Evolutionary conservation across 2,329 filamentous ascomycete genomes (phyloP).

Genomic region (Hymenoscyphus fructigenus): DNA sequence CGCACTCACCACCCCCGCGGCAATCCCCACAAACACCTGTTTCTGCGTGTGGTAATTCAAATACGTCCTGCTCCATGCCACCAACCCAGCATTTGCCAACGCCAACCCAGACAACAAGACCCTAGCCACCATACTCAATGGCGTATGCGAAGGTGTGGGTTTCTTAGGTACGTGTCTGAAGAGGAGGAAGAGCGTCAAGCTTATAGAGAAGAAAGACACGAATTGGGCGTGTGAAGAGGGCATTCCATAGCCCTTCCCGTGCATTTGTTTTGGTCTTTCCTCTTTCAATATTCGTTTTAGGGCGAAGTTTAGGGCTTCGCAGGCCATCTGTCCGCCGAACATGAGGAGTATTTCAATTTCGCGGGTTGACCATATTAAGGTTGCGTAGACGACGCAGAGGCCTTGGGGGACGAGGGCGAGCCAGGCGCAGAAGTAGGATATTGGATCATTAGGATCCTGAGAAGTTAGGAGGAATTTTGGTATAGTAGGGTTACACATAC

Average conservation of each 20-base stretch:
- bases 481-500: conserved; percentile 49
- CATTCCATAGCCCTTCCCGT: conserved; percentile 97
- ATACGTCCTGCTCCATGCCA: conserved; percentile 84
- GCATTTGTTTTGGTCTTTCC: conserved; percentile 77
- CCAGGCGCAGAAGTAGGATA: conserved; percentile 89
- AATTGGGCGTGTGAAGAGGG: conserved; percentile 95
- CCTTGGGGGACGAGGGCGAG: conserved; percentile 92
- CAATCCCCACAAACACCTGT: conserved; percentile 81
- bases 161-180: conserved; percentile 68
- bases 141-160: conserved; percentile 43
- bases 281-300: conserved; percentile 92
- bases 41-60: conserved; percentile 86
- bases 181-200: conserved; percentile 79
- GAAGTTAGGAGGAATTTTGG: conserved; percentile 8
- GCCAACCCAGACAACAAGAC: conserved; percentile 53
- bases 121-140: conserved; percentile 63
- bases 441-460: conserved; percentile 78
- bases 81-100: conserved; percentile 60
- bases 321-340: conserved; percentile 87
- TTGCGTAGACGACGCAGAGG: conserved; percentile 85
- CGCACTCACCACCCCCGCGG: conserved; percentile 69
- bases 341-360: conserved; percentile 87
- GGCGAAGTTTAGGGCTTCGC: conserved; percentile 85
- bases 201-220: conserved; percentile 85
- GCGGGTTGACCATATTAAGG: conserved; percentile 85